Evolutionary conservation across 2,329 filamentous ascomycete genomes (phyloP), one percentile per base, ranked within the genome.

Genomic region (Fusarium compactum): DNA sequence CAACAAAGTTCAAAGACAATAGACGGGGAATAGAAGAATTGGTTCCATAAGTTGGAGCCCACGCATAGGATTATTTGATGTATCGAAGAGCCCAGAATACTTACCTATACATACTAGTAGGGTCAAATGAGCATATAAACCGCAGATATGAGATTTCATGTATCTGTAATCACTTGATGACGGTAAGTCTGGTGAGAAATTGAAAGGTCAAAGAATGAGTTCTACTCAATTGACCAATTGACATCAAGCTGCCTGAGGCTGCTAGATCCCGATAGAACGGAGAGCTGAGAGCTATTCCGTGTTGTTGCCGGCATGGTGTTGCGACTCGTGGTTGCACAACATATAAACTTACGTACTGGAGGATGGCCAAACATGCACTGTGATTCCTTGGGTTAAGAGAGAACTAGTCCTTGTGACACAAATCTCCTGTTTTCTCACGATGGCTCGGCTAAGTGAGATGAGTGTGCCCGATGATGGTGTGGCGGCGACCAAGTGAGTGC

Each of bases 51-150:
- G 5, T 1, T n/a, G 34, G 18, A 38, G 1, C 18, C 2, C 18
- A n/a, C 10, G 5, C 3, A 38, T n/a, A 9, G 1, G 18, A 6
- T 12, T 12, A 5, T 38, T n/a, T 12, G 10, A 38, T 11, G 34
- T 11, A 38, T 11, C 10, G 10, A 3, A n/a, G 5, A 38, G 10
- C 4, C 18, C 16, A n/a, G 11, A 10, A 18, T 38, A 10, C 9
- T n/a, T 16, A 11, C 9, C 5, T n/a, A 10, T 10, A 11, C 16
- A n/a, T 1, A n/a, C 34, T 1, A n/a, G 34, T 6, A n/a, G 18
- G 5, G 3, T 9, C 18, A 12, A 12, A 12, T n/a, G 10, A n/a
- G 18, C 34, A 6, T n/a, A 10, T n/a, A 38, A 12, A 1, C 0
- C 3, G 18, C 6, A 12, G 3, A n/a, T 4, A 1, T 11, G 18